Percentiles rank a stretch among this genome's conserved stretches.
phyloP scores from a whole-genome alignment of 2,329 filamentous ascomycete species.

The Thielaviopsis populi region DNA sequence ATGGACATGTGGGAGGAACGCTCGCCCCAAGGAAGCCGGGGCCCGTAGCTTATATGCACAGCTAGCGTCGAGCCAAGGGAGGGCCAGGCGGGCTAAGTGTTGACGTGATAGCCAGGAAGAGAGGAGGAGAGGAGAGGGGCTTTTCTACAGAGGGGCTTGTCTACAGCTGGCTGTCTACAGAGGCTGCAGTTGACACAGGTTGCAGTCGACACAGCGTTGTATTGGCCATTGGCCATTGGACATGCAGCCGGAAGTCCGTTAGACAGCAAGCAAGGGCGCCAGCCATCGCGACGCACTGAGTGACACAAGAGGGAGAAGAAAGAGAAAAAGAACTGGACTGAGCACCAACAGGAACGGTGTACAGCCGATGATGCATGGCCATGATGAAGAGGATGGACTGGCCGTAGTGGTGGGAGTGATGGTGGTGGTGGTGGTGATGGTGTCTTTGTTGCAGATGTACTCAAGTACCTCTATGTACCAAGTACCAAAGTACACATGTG shows the following conservation, averaged over 20 bases:
- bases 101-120: neutral
- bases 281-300: neutral
- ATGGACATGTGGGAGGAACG: neutral
- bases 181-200: too few relatives aligned
- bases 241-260: conserved; percentile 1
- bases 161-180: neutral
- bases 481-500: neutral
- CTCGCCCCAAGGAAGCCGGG: neutral
- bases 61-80: neutral
- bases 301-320: conserved; percentile 1
- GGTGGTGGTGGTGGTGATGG: neutral
- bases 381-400: neutral
- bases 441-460: neutral
- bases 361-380: too few relatives aligned
- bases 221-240: neutral
- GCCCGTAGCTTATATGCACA: conserved; percentile 1
- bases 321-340: neutral
- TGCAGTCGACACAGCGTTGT: neutral
- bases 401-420: too few relatives aligned
- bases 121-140: neutral
- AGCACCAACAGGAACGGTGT: neutral
- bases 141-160: neutral
- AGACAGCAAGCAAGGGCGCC: neutral
- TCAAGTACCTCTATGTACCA: too few relatives aligned
- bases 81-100: neutral